Conservation (phyloP, 139 green algal species). For the Picochlorum sp. region DNA sequence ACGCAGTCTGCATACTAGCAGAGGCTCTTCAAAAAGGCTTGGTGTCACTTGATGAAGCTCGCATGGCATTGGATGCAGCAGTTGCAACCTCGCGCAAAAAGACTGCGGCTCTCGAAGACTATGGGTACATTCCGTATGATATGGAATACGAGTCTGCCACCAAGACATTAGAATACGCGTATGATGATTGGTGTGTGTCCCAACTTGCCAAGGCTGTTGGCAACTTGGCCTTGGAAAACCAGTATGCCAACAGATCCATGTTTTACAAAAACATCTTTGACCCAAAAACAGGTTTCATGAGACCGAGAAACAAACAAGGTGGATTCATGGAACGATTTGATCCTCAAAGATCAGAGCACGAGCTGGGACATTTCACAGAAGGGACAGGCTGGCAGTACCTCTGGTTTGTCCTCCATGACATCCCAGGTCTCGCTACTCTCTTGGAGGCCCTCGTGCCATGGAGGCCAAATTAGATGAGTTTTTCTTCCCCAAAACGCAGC, state of each 20-base stretch:
- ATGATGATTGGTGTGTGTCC: conserved; percentile 11
- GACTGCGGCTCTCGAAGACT: background rate
- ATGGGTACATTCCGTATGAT: conserved; percentile 4
- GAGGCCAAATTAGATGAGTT: conserved; percentile 7
- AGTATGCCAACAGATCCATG: conserved; percentile 5
- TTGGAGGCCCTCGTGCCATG: background rate
- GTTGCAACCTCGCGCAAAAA: background rate
- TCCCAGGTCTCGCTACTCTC: conserved; percentile 3
- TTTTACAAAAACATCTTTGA: conserved; percentile 10
- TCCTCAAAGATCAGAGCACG: background rate
- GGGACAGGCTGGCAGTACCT: conserved; percentile 9
- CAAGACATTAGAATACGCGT: conserved; percentile 1
- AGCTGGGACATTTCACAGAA: conserved; percentile 6
- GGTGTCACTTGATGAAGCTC: background rate
- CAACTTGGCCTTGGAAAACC: background rate
- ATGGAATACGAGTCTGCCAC: background rate
- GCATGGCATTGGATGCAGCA: conserved; percentile 5
- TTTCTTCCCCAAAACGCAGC: background rate
- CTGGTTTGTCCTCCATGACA: conserved; percentile 7
- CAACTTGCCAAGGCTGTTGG: background rate
- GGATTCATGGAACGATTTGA: background rate
- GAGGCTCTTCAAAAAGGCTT: conserved; percentile 1
- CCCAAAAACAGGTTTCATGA: conserved; percentile 6
- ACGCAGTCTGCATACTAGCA: conserved; percentile 4
- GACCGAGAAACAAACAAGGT: background rate